Conservation (phyloP, 257 asterid genomes). For the Capsicum baccatum region DNA sequence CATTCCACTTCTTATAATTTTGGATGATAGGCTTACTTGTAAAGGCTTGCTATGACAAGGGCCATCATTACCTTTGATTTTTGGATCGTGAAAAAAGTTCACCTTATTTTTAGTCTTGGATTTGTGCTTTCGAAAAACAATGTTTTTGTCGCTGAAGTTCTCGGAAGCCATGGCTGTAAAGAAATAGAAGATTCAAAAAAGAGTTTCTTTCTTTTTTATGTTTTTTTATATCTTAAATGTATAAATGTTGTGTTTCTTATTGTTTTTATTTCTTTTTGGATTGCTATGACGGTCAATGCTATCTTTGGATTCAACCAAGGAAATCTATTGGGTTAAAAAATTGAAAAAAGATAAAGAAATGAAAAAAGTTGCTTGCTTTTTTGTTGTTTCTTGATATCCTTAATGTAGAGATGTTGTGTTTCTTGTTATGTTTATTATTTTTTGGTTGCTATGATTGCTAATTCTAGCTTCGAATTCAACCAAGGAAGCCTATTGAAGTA, state of each 20-base stretch:
- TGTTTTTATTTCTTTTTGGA: slow-evolving; percentile 91
- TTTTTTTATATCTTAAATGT: slow-evolving; percentile 54
- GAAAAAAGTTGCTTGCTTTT: slow-evolving; percentile 38
- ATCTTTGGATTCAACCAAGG: slow-evolving; percentile 99
- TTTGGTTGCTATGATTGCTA: slow-evolving; percentile 32
- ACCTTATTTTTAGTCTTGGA: too few species aligned
- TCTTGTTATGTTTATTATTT: slow-evolving; percentile 47
- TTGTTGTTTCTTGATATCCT: slow-evolving; percentile 25
- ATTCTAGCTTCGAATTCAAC: slow-evolving; percentile 68
- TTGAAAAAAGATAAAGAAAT: not conserved
- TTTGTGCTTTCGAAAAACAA: too few species aligned
- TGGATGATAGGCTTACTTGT: too few species aligned
- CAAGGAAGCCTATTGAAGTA: slow-evolving; percentile 96
- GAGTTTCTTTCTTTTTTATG: slow-evolving; percentile 35
- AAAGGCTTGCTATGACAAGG: too few species aligned
- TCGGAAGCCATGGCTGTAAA: not conserved
- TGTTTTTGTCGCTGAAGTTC: too few species aligned
- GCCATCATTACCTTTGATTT: too few species aligned
- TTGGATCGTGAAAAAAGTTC: too few species aligned
- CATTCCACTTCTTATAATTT: too few species aligned
- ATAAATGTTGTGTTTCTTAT: slow-evolving; percentile 84
- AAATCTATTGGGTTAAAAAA: slow-evolving; percentile 72
- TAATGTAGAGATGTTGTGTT: slow-evolving; percentile 93
- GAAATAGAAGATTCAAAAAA: slow-evolving; percentile 3
- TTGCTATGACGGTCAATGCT: slow-evolving; percentile 95